Evolutionary conservation across 345 rosid genomes (phyloP).

Genomic region (Rhodamnia rubescens): DNA sequence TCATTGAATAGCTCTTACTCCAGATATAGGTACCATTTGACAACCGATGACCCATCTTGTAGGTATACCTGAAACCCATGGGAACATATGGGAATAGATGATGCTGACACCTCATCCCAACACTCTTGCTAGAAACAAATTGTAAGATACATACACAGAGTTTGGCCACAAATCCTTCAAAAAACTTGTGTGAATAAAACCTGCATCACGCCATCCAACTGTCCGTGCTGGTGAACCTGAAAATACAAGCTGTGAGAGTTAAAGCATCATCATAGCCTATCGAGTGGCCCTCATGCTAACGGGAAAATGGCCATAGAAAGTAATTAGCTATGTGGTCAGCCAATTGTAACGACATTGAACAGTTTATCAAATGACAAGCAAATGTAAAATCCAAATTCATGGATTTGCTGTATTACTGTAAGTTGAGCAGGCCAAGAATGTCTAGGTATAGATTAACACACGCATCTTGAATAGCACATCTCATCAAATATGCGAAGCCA

Average conservation of each 20-base stretch:
- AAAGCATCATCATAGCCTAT: background rate
- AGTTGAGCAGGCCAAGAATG: background rate
- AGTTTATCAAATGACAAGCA: background rate
- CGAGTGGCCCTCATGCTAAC: background rate
- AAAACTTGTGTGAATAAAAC: constrained; percentile 38
- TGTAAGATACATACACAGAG: constrained; percentile 12
- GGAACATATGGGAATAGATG: background rate
- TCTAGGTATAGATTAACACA: background rate
- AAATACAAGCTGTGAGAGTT: background rate
- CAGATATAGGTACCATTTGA: constrained; percentile 6
- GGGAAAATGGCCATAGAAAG: background rate
- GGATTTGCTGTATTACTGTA: background rate
- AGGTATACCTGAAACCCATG: constrained; percentile 13
- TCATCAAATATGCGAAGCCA: background rate
- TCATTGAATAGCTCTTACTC: constrained; percentile 38
- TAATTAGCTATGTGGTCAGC: background rate
- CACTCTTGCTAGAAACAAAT: background rate
- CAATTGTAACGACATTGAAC: background rate
- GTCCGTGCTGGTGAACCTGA: constrained; percentile 39
- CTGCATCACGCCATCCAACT: constrained; percentile 46
- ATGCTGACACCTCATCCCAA: background rate
- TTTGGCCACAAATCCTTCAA: constrained; percentile 42
- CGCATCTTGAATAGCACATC: background rate
- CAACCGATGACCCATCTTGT: constrained; percentile 26
- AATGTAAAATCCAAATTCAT: background rate